Conservation (phyloP, 805 yeast species). For the Wickerhamiella dianesei region DNA sequence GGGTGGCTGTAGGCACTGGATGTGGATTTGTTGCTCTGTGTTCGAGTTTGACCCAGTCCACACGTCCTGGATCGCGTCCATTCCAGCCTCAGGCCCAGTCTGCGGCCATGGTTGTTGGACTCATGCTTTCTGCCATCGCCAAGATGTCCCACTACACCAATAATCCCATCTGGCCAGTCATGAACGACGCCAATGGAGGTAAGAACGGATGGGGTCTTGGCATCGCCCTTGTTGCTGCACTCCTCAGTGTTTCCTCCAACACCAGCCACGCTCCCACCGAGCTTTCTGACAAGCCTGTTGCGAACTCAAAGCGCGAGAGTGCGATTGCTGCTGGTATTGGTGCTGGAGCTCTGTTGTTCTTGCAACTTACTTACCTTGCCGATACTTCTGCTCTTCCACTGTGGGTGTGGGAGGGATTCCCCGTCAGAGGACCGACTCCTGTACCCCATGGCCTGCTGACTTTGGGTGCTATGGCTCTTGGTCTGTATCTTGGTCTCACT, state of each 20-base stretch:
- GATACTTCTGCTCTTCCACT: slow-evolving; percentile 79
- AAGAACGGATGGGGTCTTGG: slow-evolving; percentile 56
- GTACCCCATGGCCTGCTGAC: slow-evolving; percentile 65
- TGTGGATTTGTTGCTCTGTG: slow-evolving; percentile 50
- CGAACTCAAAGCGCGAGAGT: slow-evolving; percentile 3
- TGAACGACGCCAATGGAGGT: slow-evolving; percentile 79
- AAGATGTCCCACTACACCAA: slow-evolving; percentile 70
- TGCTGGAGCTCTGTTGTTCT: slow-evolving; percentile 62
- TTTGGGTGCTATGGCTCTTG: slow-evolving; percentile 44
- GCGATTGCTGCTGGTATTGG: slow-evolving; percentile 45
- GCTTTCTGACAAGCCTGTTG: background rate
- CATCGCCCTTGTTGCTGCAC: slow-evolving; percentile 49
- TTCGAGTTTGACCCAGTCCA: slow-evolving; percentile 31
- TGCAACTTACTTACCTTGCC: slow-evolving; percentile 57
- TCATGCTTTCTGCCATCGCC: slow-evolving; percentile 55
- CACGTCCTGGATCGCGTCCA: slow-evolving; percentile 25
- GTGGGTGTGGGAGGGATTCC: slow-evolving; percentile 97
- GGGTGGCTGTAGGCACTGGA: slow-evolving; percentile 51
- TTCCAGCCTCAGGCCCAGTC: slow-evolving; percentile 26
- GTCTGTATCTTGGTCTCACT: slow-evolving; percentile 35
- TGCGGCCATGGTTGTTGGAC: slow-evolving; percentile 53
- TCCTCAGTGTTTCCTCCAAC: slow-evolving; percentile 32
- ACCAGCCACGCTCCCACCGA: background rate
- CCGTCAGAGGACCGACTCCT: slow-evolving; percentile 75
- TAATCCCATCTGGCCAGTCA: slow-evolving; percentile 93